Percentiles rank a stretch among this genome's conserved stretches.
Evolutionary conservation across 1,284 basidiomycete genomes (phyloP).

Genomic region (Lentinula novae-zelandiae): DNA sequence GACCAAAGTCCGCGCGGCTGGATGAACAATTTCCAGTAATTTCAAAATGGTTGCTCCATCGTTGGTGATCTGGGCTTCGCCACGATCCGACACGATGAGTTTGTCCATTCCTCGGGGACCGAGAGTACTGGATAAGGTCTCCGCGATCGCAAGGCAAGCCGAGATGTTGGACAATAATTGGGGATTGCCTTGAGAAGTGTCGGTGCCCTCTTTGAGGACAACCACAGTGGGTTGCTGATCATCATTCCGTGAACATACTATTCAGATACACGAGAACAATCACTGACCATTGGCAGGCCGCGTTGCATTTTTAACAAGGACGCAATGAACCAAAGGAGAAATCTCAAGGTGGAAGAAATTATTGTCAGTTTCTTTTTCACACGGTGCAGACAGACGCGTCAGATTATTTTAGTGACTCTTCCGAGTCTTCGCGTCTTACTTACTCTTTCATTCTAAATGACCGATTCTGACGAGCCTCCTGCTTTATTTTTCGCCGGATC

Average conservation of each 20-base stretch:
- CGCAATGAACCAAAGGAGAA: constrained; percentile 6
- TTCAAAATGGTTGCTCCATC: constrained; percentile 98
- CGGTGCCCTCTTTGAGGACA: constrained; percentile 92
- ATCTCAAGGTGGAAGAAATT: constrained; percentile 15
- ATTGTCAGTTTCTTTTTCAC: constrained; percentile 21
- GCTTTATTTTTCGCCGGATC: constrained; percentile 47
- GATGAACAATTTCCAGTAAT: constrained; percentile 96
- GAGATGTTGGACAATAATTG: constrained; percentile 96
- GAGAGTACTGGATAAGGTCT: constrained; percentile 92
- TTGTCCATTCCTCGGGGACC: constrained; percentile 99
- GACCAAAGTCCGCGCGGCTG: constrained; percentile 93
- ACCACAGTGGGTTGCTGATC: constrained; percentile 90
- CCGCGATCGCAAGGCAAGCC: constrained; percentile 88
- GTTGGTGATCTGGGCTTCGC: constrained; percentile 96
- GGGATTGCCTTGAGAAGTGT: constrained; percentile 92
- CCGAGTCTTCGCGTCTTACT: constrained; percentile 11
- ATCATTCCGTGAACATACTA: constrained; percentile 17
- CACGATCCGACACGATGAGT: constrained; percentile 87
- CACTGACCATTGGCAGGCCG: constrained; percentile 61
- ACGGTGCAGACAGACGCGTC: constrained; percentile 21
- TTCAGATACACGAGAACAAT: neutral
- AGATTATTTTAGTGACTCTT: neutral
- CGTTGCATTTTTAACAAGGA: constrained; percentile 61
- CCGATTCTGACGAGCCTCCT: constrained; percentile 29
- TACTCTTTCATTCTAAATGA: constrained; percentile 15